Percentiles rank a stretch among this genome's conserved stretches.
These are phyloP conservation scores for Neonectria coccinea DNA, from an alignment of 2,329 filamentous ascomycete species.

Conservation along the genomic window DNA sequence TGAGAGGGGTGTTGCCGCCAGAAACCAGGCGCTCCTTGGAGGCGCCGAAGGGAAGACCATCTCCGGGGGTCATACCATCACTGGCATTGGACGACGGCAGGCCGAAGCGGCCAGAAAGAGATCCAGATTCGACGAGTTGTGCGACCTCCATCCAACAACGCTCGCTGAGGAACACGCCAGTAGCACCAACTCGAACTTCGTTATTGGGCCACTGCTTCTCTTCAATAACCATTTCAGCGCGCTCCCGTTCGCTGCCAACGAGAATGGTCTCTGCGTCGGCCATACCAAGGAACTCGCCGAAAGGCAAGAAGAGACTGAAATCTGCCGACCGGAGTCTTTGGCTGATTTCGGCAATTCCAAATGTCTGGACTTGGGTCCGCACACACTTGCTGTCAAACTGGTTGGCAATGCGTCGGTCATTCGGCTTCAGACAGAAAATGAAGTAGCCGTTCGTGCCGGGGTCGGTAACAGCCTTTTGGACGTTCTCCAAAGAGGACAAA, in stretches of 20 bases:
- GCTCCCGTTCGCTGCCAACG: constrained; percentile 92
- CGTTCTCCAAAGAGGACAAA: constrained; percentile 86
- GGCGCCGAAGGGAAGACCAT: constrained; percentile 70
- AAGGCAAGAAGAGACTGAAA: constrained; percentile 95
- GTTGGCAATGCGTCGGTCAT: constrained; percentile 95
- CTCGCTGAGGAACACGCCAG: constrained; percentile 95
- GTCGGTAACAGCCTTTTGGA: constrained; percentile 86
- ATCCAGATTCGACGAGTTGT: constrained; percentile 74
- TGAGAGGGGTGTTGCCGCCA: constrained; percentile 66
- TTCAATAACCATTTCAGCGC: constrained; percentile 90
- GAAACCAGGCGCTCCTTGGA: constrained; percentile 72
- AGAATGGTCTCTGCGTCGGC: constrained; percentile 86
- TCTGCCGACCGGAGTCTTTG: constrained; percentile 92
- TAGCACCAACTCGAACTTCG: constrained; percentile 90
- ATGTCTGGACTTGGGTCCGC: constrained; percentile 90
- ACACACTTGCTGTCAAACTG: constrained; percentile 99
- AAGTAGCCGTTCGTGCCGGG: constrained; percentile 94
- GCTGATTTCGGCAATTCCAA: constrained; percentile 97
- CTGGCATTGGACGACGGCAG: constrained; percentile 67
- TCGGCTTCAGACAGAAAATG: constrained; percentile 96
- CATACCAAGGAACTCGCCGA: constrained; percentile 92
- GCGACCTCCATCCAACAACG: constrained; percentile 94
- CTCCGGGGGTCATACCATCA: constrained; percentile 69
- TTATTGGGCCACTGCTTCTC: constrained; percentile 93
- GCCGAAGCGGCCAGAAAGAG: constrained; percentile 57